A percentile compares a stretch with the other conserved stretches of the same genome.
phyloP scores from a whole-genome alignment of 192 early-diverging fungal genomes.

The Diversispora epigaea region DNA sequence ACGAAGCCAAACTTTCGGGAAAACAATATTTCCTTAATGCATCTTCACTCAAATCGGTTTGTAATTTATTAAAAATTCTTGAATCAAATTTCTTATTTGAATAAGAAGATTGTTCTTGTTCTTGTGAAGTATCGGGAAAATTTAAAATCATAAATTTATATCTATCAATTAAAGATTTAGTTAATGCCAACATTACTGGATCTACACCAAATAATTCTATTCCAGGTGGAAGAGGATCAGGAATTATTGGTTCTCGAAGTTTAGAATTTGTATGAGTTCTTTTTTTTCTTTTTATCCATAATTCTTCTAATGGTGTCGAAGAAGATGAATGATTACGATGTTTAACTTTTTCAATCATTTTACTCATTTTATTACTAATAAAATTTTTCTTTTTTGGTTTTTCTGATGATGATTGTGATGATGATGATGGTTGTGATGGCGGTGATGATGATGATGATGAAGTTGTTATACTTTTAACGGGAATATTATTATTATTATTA shows the following conservation, averaged over 20 bases:
- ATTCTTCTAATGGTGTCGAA: background rate
- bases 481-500: background rate
- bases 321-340: background rate
- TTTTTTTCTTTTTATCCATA: background rate
- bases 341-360: background rate
- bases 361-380: background rate
- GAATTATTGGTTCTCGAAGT: background rate
- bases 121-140: background rate
- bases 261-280: background rate
- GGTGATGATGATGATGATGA: too few relatives aligned
- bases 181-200: conserved; percentile 15
- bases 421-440: too few relatives aligned
- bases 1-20: conserved; percentile 33
- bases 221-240: conserved; percentile 17
- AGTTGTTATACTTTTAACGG: background rate
- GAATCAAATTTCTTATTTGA: background rate
- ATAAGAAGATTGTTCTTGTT: background rate
- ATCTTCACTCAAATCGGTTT: conserved; percentile 35
- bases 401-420: background rate
- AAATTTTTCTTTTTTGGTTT: background rate
- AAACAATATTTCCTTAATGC: conserved; percentile 36
- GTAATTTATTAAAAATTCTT: conserved; percentile 14
- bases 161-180: background rate
- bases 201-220: conserved; percentile 39
- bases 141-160: conserved; percentile 25